Percentiles rank a stretch among this genome's conserved stretches.
These are phyloP conservation scores for Pugionium dolabratum DNA, from an alignment of 345 rosid species.

Conservation along the genomic window DNA sequence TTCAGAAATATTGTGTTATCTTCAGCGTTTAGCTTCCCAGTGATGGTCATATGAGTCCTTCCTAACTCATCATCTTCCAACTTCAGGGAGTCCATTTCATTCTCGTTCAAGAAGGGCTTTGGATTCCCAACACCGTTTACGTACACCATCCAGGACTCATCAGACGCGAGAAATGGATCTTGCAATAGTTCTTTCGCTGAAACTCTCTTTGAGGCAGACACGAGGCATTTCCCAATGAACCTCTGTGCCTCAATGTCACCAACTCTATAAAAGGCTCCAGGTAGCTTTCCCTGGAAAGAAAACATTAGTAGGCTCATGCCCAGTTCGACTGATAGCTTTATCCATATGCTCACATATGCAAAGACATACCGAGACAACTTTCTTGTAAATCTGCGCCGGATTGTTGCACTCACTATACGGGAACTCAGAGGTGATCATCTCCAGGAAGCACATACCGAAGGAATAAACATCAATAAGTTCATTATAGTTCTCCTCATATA, in stretches of 20 bases:
- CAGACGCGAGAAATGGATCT: constrained; percentile 65
- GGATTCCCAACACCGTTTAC: constrained; percentile 39
- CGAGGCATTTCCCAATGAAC: constrained; percentile 67
- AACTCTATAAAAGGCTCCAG: constrained; percentile 64
- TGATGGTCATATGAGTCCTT: constrained; percentile 60
- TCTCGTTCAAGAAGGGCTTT: constrained; percentile 55
- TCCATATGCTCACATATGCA: constrained; percentile 22
- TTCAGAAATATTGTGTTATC: constrained; percentile 67
- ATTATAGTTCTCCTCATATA: constrained; percentile 79
- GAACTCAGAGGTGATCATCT: constrained; percentile 80
- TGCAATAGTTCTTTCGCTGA: constrained; percentile 63
- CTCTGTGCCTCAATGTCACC: constrained; percentile 62
- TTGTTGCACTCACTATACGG: constrained; percentile 78
- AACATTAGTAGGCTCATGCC: constrained; percentile 14
- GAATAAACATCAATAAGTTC: constrained; percentile 84
- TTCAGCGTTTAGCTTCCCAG: constrained; percentile 69
- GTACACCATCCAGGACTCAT: constrained; percentile 43
- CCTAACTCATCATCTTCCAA: constrained; percentile 45
- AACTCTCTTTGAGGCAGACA: constrained; percentile 60
- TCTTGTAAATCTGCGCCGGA: constrained; percentile 77
- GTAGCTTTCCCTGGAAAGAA: constrained; percentile 65
- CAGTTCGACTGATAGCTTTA: constrained; percentile 20
- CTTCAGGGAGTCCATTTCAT: constrained; percentile 55
- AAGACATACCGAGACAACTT: constrained; percentile 60
- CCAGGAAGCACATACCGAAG: constrained; percentile 80